These are phyloP conservation scores for Celoporthe dispersa DNA, from an alignment of 2,329 filamentous ascomycete species.

Conservation along the genomic window DNA sequence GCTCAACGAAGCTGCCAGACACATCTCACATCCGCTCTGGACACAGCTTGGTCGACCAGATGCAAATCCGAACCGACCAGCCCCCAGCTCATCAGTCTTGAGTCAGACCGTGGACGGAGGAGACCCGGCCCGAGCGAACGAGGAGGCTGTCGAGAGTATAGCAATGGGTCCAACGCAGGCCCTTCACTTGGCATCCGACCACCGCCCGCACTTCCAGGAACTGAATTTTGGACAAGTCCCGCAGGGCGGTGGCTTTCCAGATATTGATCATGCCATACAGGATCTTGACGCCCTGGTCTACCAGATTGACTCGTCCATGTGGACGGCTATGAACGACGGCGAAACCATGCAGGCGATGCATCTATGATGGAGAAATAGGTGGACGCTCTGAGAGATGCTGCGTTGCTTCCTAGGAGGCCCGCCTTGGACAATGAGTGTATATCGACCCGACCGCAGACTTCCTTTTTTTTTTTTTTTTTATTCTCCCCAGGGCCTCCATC, in stretches of 20 bases:
- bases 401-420: no score
- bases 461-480: no score
- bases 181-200: neutral
- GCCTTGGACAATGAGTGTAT: neutral
- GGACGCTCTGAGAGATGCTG: neutral
- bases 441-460: neutral
- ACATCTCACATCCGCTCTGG: neutral
- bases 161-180: neutral
- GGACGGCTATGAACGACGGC: constrained; percentile 33
- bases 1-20: neutral
- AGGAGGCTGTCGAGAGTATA: neutral
- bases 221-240: neutral
- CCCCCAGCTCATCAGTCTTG: neutral
- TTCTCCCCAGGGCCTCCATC: no score
- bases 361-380: neutral
- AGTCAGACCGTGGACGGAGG: neutral
- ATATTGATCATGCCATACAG: neutral
- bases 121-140: neutral
- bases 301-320: neutral
- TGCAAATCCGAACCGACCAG: neutral
- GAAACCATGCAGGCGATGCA: neutral
- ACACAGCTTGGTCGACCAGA: neutral
- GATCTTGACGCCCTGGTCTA: neutral
- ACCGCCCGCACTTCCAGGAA: neutral
- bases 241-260: neutral